A percentile compares a stretch with the other conserved stretches of the same genome.
Evolutionary conservation across 2,329 filamentous ascomycete genomes (phyloP).

Genomic region (Gnomoniopsis smithogilvyi): DNA sequence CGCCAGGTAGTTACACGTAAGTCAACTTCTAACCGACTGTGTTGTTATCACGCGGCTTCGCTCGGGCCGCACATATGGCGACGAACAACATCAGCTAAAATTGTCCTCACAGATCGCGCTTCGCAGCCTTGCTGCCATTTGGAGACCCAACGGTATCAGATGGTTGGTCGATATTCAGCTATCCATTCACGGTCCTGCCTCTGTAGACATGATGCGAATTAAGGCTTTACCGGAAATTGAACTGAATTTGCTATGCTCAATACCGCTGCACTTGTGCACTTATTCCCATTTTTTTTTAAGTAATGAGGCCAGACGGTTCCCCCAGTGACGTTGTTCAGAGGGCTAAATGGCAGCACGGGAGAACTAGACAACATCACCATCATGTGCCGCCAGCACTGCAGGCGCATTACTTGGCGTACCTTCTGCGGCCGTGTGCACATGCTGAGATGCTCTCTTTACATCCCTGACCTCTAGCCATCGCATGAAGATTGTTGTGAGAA

Average conservation of each 20-base stretch:
- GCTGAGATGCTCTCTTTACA: background rate
- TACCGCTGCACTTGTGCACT: no score
- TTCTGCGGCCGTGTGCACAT: background rate
- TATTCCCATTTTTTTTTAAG: background rate
- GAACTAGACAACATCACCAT: background rate
- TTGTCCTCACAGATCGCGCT: background rate
- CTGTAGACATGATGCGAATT: background rate
- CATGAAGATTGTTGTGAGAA: constrained; percentile 10
- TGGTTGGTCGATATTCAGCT: constrained; percentile 7
- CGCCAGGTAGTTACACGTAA: constrained; percentile 5
- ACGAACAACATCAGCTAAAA: background rate
- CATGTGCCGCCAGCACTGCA: background rate
- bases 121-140: constrained; percentile 11
- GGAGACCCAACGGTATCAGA: background rate
- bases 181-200: constrained; percentile 1
- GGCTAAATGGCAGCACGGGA: background rate
- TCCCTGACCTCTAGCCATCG: constrained; percentile 15
- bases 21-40: background rate
- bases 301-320: no score
- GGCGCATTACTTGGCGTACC: background rate
- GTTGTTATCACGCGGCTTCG: background rate
- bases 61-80: background rate
- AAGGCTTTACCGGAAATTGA: no score
- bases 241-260: background rate
- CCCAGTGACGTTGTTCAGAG: background rate